A percentile compares a stretch with the other conserved stretches of the same genome.
phyloP scores from a whole-genome alignment of 768 basidiomycete species.

The Lyophyllum decastes region DNA sequence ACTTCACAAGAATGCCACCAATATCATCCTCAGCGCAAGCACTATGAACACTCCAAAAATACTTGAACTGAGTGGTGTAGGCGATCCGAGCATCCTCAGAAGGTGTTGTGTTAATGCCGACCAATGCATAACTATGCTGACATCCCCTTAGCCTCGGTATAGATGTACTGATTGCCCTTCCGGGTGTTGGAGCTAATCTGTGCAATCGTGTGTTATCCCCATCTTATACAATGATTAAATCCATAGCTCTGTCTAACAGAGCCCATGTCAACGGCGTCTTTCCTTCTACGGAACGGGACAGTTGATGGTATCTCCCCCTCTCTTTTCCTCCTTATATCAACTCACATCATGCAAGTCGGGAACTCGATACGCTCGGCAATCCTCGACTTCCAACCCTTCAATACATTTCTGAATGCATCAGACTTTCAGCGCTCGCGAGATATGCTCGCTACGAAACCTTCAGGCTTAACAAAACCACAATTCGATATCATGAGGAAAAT shows the following conservation, averaged over 20 bases:
- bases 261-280: constrained; percentile 11
- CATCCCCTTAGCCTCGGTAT: constrained; percentile 1
- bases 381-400: constrained; percentile 11
- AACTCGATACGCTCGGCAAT: constrained; percentile 14
- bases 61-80: constrained; percentile 14
- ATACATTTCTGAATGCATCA: background rate
- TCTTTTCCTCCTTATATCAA: background rate
- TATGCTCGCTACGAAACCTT: constrained; percentile 3
- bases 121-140: background rate
- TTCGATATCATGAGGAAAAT: constrained; percentile 11
- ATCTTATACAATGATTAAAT: background rate
- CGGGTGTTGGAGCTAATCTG: constrained; percentile 14
- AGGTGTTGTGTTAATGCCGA: background rate
- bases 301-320: constrained; percentile 4
- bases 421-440: constrained; percentile 8
- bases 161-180: constrained; percentile 7
- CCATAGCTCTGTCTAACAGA: background rate
- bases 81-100: constrained; percentile 5
- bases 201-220: constrained; percentile 10
- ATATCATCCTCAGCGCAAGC: constrained; percentile 15
- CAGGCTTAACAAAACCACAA: background rate
- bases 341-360: background rate
- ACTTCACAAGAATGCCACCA: constrained; percentile 1
- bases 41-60: constrained; percentile 16
- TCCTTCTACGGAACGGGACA: constrained; percentile 10